Evolutionary conservation across 2,329 filamentous ascomycete genomes (phyloP), one percentile per base, ranked within the genome.

Genomic region (Sporothrix variecibatus): DNA sequence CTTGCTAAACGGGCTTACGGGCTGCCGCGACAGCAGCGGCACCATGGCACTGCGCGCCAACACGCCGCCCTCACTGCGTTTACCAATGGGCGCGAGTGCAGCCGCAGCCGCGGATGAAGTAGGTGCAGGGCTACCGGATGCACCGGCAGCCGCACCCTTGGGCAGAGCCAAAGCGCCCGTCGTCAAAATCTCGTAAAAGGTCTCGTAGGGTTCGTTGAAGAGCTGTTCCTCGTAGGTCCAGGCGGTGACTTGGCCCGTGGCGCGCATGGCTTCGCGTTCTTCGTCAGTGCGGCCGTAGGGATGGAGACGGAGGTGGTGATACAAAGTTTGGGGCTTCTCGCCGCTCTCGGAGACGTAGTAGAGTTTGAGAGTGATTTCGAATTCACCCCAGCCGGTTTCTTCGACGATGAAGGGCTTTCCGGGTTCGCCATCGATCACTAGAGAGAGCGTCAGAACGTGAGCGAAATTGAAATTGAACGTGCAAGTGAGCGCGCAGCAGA

Each of bases 381-480:
- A 99, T 84, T 98, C 96, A 79, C 96, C 96, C 93, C 97, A 99
- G 68, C 96, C 96, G 0, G 96, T 98, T 83, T 98, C 96, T 76
- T 90, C 89, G 75, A 98, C 92, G 79, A 94, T 87, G 79, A 98
- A 99, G 12, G 94, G 80, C 76, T 88, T 87, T n/a, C 86, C 86
- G 0, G 85, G 83, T 70, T 93, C 89, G 75, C 90, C 89, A 79
- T 97, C 95, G 79, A 96, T 87, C 81, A 92, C 87, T 71, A 5
- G 12, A 46, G 20, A 58, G 38, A 38, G 28, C 15, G 40, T 15
- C 26, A 26, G 43, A 38, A 70, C 58, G 5, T 23, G 46, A 53
- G 20, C 17, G 56, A 58, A 60, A n/a, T n/a, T n/a, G 26, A 5
- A 11, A 31, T 23, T 56, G 23, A 64, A 71, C 6, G 40, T 43